Evolutionary conservation across 2,329 filamentous ascomycete genomes (phyloP), one percentile per base, ranked within the genome.

Genomic region (Cladobotryum mycophilum): DNA sequence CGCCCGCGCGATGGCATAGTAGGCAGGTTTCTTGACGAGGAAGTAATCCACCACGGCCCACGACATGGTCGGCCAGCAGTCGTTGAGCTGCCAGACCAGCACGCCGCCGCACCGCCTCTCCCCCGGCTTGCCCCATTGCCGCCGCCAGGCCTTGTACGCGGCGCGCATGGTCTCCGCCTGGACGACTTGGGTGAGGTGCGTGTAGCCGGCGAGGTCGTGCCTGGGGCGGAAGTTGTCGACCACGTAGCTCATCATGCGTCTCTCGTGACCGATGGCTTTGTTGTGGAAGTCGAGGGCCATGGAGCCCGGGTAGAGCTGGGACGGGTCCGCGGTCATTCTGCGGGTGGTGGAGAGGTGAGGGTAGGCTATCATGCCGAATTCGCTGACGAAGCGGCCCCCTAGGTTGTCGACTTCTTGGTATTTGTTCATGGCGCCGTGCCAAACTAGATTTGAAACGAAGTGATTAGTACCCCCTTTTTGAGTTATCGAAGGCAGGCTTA

Each of bases 201-300:
- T 90, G 70, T 90, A 89, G 54, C 88, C 84, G 1, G 85, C 81
- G 35, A 78, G 71, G 34, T 81, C 74, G 50, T 85, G 77, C 40
- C 70, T 66, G 17, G 67, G 64, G 3, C 79, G 77, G 60, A 91
- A 82, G 68, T 91, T 92, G 61, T 91, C 88, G 12, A 84, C 80
- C 2, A 91, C 70, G 60, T 92, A 92, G 0, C 84, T 82, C 12
- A 85, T 84, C 53, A 91, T 81, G 37, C 86, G 76, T 35, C 86
- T 76, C 64, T 90, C 86, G 60, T 90, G 86, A 0, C 87, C 86
- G 57, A 84, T 82, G 7, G 86, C 88, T 67, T 92, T 92, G 69
- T 92, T 92, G 69, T 90, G 88, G 62, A 91, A 90, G 61, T 91
- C 87, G 43, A 91, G 74, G 52, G 84, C 84, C 53, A 82, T 82